Percentiles rank a stretch among this genome's conserved stretches.
phyloP scores from a whole-genome alignment of 2,329 filamentous ascomycete species.

The Berkeleyomyces basicola region DNA sequence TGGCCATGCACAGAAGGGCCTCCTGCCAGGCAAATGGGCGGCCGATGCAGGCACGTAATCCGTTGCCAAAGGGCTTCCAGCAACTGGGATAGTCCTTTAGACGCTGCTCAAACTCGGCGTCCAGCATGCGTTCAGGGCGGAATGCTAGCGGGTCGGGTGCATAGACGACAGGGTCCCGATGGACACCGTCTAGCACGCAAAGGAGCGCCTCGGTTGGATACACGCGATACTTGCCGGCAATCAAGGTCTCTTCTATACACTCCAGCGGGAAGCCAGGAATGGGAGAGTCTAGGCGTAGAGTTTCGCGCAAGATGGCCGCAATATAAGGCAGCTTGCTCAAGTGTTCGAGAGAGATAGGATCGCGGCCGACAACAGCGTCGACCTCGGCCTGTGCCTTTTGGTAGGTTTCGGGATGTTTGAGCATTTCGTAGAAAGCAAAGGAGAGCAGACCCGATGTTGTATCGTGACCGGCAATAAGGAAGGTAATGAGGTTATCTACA shows the following conservation, averaged over 20 bases:
- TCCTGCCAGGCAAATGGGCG: slow-evolving; percentile 63
- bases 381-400: slow-evolving; percentile 50
- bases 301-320: slow-evolving; percentile 47
- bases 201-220: slow-evolving; percentile 33
- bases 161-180: slow-evolving; percentile 46
- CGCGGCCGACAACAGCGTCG: slow-evolving; percentile 44
- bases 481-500: slow-evolving; percentile 55
- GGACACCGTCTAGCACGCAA: slow-evolving; percentile 35
- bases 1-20: slow-evolving; percentile 40
- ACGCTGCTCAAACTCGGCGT: slow-evolving; percentile 45
- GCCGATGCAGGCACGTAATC: slow-evolving; percentile 54
- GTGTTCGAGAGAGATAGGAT: slow-evolving; percentile 41
- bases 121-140: slow-evolving; percentile 54
- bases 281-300: slow-evolving; percentile 33
- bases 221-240: slow-evolving; percentile 46
- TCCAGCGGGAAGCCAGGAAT: slow-evolving; percentile 35
- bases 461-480: slow-evolving; percentile 54
- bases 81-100: slow-evolving; percentile 43
- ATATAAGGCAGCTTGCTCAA: slow-evolving; percentile 49
- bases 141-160: slow-evolving; percentile 50
- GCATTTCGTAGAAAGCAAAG: slow-evolving; percentile 47
- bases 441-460: slow-evolving; percentile 52
- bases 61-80: slow-evolving; percentile 64
- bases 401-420: slow-evolving; percentile 45
- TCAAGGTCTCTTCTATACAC: slow-evolving; percentile 34